Conservation (phyloP, 2,329 filamentous ascomycete species). For the Westerdykella sp. region DNA sequence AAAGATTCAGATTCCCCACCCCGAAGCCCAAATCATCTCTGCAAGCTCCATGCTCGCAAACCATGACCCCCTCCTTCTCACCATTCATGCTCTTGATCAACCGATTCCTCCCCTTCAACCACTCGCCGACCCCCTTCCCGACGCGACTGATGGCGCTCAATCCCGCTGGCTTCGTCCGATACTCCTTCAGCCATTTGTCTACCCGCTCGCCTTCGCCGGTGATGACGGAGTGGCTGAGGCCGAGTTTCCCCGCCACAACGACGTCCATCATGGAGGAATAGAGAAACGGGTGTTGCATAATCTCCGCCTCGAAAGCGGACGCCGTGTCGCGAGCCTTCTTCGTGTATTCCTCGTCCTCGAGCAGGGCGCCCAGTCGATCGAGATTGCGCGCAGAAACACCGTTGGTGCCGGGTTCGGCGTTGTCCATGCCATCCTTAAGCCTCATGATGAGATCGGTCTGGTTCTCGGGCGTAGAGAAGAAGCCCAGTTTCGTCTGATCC, state of each 20-base stretch:
- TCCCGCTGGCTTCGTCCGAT: conserved; percentile 35
- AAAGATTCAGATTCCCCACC: conserved; percentile 18
- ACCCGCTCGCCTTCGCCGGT: conserved; percentile 43
- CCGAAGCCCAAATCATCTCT: conserved; percentile 37
- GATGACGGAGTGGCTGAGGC: conserved; percentile 56
- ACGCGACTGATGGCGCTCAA: conserved; percentile 34
- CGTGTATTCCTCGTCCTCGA: conserved; percentile 60
- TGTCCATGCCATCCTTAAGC: conserved; percentile 93
- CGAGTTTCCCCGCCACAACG: conserved; percentile 69
- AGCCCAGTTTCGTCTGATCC: conserved; percentile 56
- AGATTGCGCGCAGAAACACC: conserved; percentile 80
- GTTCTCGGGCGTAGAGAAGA: conserved; percentile 62
- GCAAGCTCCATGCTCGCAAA: conserved; percentile 39
- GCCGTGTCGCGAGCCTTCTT: conserved; percentile 66
- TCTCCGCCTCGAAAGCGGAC: conserved; percentile 81
- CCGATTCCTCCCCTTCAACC: conserved; percentile 48
- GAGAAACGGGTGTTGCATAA: conserved; percentile 87
- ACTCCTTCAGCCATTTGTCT: conserved; percentile 37
- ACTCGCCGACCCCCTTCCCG: conserved; percentile 32
- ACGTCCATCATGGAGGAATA: conserved; percentile 74
- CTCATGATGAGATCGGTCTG: conserved; percentile 71
- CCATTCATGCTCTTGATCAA: conserved; percentile 41
- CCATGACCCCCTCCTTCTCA: conserved; percentile 31
- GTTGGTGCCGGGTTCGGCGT: conserved; percentile 83
- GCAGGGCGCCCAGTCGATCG: conserved; percentile 67